A percentile compares a stretch with the other conserved stretches of the same genome.
phyloP scores from a whole-genome alignment of 192 early-diverging fungal species.

The Coemansia javaensis region DNA sequence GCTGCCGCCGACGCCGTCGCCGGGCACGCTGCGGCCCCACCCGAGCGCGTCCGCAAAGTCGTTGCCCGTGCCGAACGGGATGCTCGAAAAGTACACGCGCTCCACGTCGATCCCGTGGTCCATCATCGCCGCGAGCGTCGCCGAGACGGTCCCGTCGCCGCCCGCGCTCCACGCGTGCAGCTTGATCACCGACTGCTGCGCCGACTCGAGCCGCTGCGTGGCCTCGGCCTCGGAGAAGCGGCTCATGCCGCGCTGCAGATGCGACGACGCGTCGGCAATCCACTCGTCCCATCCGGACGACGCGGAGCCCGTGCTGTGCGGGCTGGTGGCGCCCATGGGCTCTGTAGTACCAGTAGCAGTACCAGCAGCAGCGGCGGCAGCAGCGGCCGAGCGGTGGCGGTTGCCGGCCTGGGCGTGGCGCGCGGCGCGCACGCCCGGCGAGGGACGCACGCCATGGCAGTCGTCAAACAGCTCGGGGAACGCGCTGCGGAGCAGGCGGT shows the following conservation, averaged over 20 bases:
- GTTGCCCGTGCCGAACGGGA: conserved; percentile 74
- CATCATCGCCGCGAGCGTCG: conserved; percentile 61
- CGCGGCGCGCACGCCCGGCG: conserved; percentile 16
- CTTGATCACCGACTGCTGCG: conserved; percentile 50
- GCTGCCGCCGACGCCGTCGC: conserved; percentile 56
- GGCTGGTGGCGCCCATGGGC: not conserved
- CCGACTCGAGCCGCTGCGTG: conserved; percentile 23
- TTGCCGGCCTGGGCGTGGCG: not conserved
- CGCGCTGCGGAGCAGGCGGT: conserved; percentile 36
- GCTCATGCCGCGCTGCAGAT: conserved; percentile 30
- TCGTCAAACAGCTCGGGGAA: conserved; percentile 45
- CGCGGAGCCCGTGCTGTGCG: not conserved
- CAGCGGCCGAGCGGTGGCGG: too few relatives aligned
- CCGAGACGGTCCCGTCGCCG: conserved; percentile 72
- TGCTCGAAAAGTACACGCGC: conserved; percentile 65
- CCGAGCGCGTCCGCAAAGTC: conserved; percentile 71
- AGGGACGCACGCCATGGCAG: conserved; percentile 15
- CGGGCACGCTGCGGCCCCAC: conserved; percentile 67
- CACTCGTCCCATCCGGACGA: conserved; percentile 32
- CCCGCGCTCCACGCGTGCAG: conserved; percentile 75
- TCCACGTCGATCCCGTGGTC: conserved; percentile 57
- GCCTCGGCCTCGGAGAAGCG: conserved; percentile 34
- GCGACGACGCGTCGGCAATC: conserved; percentile 39
- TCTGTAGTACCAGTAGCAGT: not conserved
- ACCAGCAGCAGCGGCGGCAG: not conserved